These are phyloP conservation scores for Trichophyton simii DNA, from an alignment of 2,329 filamentous ascomycete species.

Conservation along the genomic window DNA sequence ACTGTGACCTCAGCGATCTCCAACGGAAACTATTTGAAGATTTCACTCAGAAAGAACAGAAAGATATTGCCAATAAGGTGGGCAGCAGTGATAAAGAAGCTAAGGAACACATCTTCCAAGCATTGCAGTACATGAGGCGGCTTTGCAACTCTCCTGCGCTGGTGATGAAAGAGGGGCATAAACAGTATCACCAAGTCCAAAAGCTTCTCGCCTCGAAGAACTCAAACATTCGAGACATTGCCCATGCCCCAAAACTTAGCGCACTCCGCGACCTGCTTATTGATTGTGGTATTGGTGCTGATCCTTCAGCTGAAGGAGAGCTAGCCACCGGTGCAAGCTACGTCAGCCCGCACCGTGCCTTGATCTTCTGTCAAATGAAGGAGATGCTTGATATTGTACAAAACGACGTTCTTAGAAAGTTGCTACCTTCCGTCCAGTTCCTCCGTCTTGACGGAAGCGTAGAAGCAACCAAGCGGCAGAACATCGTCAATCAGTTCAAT, in stretches of 20 bases:
- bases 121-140: conserved; percentile 98
- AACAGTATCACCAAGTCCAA: conserved; percentile 79
- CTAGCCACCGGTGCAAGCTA: conserved; percentile 55
- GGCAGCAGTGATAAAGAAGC: conserved; percentile 77
- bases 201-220: conserved; percentile 64
- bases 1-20: conserved; percentile 90
- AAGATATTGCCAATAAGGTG: conserved; percentile 72
- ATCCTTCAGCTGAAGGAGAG: conserved; percentile 48
- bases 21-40: conserved; percentile 94
- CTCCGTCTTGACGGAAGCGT: conserved; percentile 89
- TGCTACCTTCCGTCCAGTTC: conserved; percentile 87
- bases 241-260: conserved; percentile 82
- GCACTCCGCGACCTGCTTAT: conserved; percentile 85
- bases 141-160: conserved; percentile 94
- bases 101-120: conserved; percentile 98
- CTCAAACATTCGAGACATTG: conserved; percentile 69
- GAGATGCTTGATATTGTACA: conserved; percentile 99
- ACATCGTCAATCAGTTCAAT: conserved; percentile 98
- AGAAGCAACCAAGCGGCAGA: conserved; percentile 84
- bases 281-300: conserved; percentile 91
- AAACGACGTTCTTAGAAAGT: conserved; percentile 74
- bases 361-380: conserved; percentile 99
- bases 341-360: conserved; percentile 87
- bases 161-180: conserved; percentile 88
- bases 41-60: conserved; percentile 86